Base-by-base conservation (phyloP, 208 protist species). In the Leishmania tropica region DNA sequence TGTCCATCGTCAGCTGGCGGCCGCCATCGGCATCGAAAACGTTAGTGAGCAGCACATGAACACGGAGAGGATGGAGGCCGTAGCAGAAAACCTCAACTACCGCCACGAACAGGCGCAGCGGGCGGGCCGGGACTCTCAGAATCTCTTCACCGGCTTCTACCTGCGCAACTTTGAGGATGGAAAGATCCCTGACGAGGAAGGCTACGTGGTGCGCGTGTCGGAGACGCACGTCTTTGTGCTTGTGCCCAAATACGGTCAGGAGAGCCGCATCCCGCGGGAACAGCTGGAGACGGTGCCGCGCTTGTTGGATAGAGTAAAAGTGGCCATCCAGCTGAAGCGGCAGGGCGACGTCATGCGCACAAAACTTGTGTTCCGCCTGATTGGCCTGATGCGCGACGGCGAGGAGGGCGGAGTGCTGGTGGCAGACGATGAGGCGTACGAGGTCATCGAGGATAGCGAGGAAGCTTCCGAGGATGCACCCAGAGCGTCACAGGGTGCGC, bases 91-190 rank as follows among this genome's bases (percentile, higher is more conserved):
- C 81, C 94, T 98, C 81, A 99, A 99, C 83, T 96, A 97, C 85
- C 92, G 95, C 83, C 94, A 99, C 85, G 91, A 94, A 83, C 91
- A 97, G 85, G 96, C 97, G 56, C 97, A 99, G 89, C 90, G 90
- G n/a, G 95, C 97, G 21, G 96, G 95, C 17, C 88, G 97, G 7
- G 93, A 97, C 80, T 98, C 94, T 31, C 93, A 97, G 75, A 97
- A 98, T 81, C 86, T 99, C 47, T 98, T 96, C 87, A 98, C 95
- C 37, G 95, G 95, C 54, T 96, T 98, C 79, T 98, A 96, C 83
- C 86, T 98, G 56, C 88, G 92, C 53, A 94, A 92, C 85, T 95
- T 96, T 68, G 87, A 87, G n/a, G 60, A 79, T 28, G 89, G 94
- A 35, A 75, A 62, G n/a, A 94, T 97, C 71, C 91, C 90, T 10